Evolutionary conservation across 805 yeast genomes (phyloP).

Genomic region (Metschnikowia reukaufii): DNA sequence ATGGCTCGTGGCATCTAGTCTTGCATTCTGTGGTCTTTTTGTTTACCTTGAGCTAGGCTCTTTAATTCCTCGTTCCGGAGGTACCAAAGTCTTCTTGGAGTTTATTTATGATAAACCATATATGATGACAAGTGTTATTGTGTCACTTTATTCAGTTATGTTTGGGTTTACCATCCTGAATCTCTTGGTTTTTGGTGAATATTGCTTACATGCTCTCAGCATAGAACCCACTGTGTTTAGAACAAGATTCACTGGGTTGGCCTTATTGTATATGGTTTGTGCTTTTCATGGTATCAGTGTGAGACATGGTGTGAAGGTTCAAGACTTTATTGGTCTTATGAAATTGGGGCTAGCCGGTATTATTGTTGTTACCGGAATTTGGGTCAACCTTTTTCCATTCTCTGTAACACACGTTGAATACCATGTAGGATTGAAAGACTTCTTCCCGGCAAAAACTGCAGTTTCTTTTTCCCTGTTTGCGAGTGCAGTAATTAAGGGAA

Average conservation of each 20-base stretch:
- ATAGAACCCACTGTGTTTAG: slow-evolving; percentile 37
- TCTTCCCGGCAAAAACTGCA: slow-evolving; percentile 32
- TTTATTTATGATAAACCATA: slow-evolving; percentile 62
- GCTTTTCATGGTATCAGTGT: slow-evolving; percentile 59
- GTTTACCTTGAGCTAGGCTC: slow-evolving; percentile 71
- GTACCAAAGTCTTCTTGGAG: slow-evolving; percentile 71
- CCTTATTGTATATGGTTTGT: slow-evolving; percentile 29
- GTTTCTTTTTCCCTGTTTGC: slow-evolving; percentile 49
- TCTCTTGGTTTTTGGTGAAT: slow-evolving; percentile 63
- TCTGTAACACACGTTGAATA: slow-evolving; percentile 45
- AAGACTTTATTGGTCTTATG: slow-evolving; percentile 61
- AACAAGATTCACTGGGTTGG: slow-evolving; percentile 33
- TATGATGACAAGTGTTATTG: slow-evolving; percentile 52
- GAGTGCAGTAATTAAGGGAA: slow-evolving; percentile 55
- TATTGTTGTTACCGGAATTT: slow-evolving; percentile 59
- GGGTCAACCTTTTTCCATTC: slow-evolving; percentile 52
- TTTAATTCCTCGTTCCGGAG: slow-evolving; percentile 72
- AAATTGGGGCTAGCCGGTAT: slow-evolving; percentile 55
- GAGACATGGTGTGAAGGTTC: slow-evolving; percentile 57
- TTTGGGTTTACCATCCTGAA: slow-evolving; percentile 59
- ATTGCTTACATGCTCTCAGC: slow-evolving; percentile 48
- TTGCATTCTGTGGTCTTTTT: slow-evolving; percentile 66
- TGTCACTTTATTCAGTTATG: slow-evolving; percentile 48
- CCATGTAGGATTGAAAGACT: slow-evolving; percentile 34
- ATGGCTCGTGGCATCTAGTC: slow-evolving; percentile 61